These are phyloP conservation scores for Nadsonia commutata DNA, from an alignment of 1,139 yeast species.

Conservation along the genomic window DNA sequence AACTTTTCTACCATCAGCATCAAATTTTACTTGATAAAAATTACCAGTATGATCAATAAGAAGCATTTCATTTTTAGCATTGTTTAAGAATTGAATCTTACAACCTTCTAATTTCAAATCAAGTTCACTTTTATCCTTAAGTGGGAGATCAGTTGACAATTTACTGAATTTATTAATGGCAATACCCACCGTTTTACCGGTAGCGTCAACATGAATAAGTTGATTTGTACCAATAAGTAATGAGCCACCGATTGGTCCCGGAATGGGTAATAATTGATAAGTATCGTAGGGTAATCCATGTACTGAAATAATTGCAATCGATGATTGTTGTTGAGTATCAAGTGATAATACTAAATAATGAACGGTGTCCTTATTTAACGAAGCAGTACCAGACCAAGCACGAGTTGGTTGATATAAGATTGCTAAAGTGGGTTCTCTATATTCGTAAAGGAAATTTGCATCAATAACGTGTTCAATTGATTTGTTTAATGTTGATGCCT, in stretches of 20 bases:
- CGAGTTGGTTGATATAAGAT: conserved; percentile 46
- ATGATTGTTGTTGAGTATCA: conserved; percentile 45
- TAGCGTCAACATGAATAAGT: conserved; percentile 63
- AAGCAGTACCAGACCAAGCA: conserved; percentile 66
- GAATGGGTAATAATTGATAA: conserved; percentile 47
- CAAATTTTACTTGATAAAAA: conserved; percentile 37
- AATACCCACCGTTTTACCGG: conserved; percentile 58
- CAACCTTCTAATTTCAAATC: conserved; percentile 47
- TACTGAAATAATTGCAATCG: conserved; percentile 53
- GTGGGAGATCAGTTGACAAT: conserved; percentile 34
- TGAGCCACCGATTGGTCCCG: conserved; percentile 56
- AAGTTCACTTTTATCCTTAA: conserved; percentile 38
- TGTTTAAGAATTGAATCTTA: conserved; percentile 29
- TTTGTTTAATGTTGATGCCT: conserved; percentile 42
- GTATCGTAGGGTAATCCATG: conserved; percentile 64
- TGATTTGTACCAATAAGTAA: conserved; percentile 66
- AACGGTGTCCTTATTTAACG: conserved; percentile 46
- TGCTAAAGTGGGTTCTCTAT: conserved; percentile 70
- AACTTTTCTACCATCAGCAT: conserved; percentile 31
- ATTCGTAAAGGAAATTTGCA: conserved; percentile 53
- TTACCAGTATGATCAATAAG: conserved; percentile 39
- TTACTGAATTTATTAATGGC: conserved; percentile 46
- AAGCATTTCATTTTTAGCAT: conserved; percentile 35
- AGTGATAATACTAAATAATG: conserved; percentile 46
- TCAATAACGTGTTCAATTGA: conserved; percentile 51